Evolutionary conservation across 2,329 filamentous ascomycete genomes (phyloP).

Genomic region (Ophiostoma triangulosporum): DNA sequence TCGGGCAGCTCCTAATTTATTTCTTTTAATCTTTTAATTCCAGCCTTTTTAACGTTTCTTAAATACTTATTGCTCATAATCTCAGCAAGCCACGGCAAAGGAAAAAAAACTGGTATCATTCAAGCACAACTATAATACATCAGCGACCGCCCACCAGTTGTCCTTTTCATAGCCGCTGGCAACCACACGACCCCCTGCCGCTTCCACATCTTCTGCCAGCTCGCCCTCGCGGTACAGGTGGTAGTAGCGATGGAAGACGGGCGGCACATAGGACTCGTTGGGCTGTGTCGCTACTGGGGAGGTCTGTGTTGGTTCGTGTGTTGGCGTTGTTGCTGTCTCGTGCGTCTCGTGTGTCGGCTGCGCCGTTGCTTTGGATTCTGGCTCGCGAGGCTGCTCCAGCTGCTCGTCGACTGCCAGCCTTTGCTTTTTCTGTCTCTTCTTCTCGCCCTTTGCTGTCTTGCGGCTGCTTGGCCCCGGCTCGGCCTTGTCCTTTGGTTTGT

Average conservation of each 20-base stretch:
- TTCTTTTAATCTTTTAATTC: background rate
- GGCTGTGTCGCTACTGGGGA: background rate
- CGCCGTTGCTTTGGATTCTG: background rate
- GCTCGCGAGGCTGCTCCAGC: no score
- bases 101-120: background rate
- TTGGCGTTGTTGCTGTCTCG: background rate
- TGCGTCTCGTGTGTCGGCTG: background rate
- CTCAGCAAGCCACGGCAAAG: no score
- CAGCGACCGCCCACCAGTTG: conserved; percentile 85
- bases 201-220: conserved; percentile 63
- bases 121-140: conserved; percentile 7
- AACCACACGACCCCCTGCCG: conserved; percentile 62
- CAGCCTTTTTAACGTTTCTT: background rate
- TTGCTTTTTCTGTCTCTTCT: conserved; percentile 1
- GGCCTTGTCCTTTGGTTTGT: background rate
- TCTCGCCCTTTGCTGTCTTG: background rate
- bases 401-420: background rate
- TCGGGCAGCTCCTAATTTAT: no score
- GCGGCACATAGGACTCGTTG: conserved; percentile 19
- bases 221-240: conserved; percentile 83
- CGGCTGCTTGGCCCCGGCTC: background rate
- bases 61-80: background rate
- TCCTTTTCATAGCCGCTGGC: conserved; percentile 88
- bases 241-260: conserved; percentile 80
- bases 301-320: background rate